A percentile compares a stretch with the other conserved stretches of the same genome.
Conservation (phyloP, 2,329 filamentous ascomycete genomes). For the Ceratocystiopsis minuta region DNA sequence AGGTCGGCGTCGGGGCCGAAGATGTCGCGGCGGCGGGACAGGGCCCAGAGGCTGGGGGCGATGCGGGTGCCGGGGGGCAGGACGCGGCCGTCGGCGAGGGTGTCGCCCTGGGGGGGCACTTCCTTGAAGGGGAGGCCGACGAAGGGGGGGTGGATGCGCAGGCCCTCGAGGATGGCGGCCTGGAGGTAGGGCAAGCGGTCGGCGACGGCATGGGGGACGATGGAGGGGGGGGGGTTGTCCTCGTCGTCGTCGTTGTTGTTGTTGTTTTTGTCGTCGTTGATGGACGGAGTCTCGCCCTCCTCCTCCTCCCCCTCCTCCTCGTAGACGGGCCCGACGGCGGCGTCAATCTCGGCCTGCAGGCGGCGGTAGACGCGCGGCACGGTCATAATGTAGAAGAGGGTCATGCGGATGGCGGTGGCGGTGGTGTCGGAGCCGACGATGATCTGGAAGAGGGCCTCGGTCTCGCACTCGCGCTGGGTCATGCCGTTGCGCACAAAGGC, state of each 20-base stretch:
- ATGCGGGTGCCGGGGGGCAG: slow-evolving; percentile 29
- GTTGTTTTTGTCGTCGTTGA: no score
- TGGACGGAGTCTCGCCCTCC: no score
- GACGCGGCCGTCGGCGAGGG: slow-evolving; percentile 20
- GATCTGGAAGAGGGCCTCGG: slow-evolving; percentile 25
- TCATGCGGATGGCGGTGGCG: slow-evolving; percentile 13
- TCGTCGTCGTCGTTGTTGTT: no score
- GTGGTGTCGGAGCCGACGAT: slow-evolving; percentile 16
- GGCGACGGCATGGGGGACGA: slow-evolving; percentile 10
- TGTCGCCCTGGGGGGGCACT: slow-evolving; percentile 21
- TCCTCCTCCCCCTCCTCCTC: no score
- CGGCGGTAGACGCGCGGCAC: slow-evolving; percentile 11
- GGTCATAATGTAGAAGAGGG: slow-evolving; percentile 11
- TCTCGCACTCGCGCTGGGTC: slow-evolving; percentile 21
- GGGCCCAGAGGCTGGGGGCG: slow-evolving; percentile 7
- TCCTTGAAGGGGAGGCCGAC: slow-evolving; percentile 14
- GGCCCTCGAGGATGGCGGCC: slow-evolving; percentile 29
- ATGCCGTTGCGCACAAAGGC: slow-evolving; percentile 23
- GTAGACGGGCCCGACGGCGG: slow-evolving; percentile 10
- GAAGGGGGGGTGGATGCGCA: slow-evolving; percentile 28
- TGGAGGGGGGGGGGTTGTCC: no score
- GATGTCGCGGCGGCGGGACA: slow-evolving; percentile 20
- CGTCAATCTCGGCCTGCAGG: slow-evolving; percentile 19
- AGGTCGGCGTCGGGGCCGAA: slow-evolving; percentile 21
- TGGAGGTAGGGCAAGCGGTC: slow-evolving; percentile 29